Evolutionary conservation across 371 early-diverging fungal genomes (phyloP), one percentile per base, ranked within the genome.

Genomic region (Mortierella sp.): DNA sequence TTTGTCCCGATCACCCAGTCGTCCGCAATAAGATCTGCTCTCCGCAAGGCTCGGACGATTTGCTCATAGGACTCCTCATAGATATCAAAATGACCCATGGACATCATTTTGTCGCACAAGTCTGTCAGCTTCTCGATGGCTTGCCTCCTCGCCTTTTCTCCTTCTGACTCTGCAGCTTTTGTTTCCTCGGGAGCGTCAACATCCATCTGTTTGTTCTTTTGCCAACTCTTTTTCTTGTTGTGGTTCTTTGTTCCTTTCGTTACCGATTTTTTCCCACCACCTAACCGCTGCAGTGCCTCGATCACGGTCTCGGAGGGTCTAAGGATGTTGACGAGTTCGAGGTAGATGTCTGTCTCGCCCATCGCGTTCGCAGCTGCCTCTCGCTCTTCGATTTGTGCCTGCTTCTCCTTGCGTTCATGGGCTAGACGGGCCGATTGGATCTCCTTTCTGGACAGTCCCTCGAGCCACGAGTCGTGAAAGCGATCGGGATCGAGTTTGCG

Each of bases 401-500:
- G 71, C 43, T 79, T 72, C 12, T 84, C 82, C 47, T 86, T 86
- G 27, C 87, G 84, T 28, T 87, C 88, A 21, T 89, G 89, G 1
- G 95, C 96, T 21, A 79, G 83, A 44, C 83, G 84, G 4, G 95
- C 96, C 27, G 80, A 75, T 46, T 84, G 79, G 50, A 97, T 96
- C n/a, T 96, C 91, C 26, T 81, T 82, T 26, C 85, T 83, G 0
- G 93, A 86, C 12, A 96, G 80, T 8, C 91, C 94, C 21, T 91
- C 86, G 70, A 97, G 86, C 97, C 97, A 97, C 56, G 81, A 83
- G 72, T 97, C 97, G 56, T 97, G 95, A 70, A 92, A 87, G 6
- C 86, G 89, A 32, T 93, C 87, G 11, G 93, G 93, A 65, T 97
- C 97, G 27, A 84, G 83, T 57, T 91, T 89, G 37, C 87, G 86